Evolutionary conservation across 202 grass and related monocot species (phyloP).

Genomic region (Dendrocalamus latiflorus): DNA sequence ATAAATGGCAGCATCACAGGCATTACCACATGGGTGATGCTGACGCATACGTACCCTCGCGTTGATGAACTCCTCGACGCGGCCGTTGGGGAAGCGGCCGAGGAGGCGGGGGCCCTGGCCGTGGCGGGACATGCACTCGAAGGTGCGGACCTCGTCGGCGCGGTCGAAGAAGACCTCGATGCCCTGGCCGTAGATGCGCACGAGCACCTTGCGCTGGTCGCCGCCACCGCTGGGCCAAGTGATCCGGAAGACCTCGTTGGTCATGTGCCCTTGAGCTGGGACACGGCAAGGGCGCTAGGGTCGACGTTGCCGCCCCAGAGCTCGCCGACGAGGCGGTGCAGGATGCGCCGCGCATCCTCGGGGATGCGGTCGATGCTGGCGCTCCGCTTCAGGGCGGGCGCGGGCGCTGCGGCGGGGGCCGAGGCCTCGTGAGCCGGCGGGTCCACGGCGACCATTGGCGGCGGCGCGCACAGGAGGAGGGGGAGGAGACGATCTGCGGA

Average conservation of each 20-base stretch:
- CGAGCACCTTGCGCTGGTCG: conserved; percentile 63
- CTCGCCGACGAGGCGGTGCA: conserved; percentile 63
- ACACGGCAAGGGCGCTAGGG: conserved; percentile 50
- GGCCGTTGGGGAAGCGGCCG: conserved; percentile 68
- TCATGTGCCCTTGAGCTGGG: conserved; percentile 88
- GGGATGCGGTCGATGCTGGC: no score
- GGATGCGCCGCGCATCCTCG: no score
- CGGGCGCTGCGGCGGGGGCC: no score
- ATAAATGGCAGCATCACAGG: neutral
- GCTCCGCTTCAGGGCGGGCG: no score
- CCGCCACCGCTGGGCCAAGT: conserved; percentile 53
- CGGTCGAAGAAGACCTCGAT: conserved; percentile 91
- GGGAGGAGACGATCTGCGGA: no score
- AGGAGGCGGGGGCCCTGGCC: no score
- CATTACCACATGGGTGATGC: neutral
- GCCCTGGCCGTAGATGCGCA: conserved; percentile 93
- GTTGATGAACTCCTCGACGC: conserved; percentile 94
- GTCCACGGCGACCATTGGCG: no score
- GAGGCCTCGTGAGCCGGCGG: no score
- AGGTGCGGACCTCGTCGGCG: conserved; percentile 71
- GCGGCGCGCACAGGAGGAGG: no score
- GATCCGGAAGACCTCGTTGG: conserved; percentile 95
- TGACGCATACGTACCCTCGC: conserved; percentile 52
- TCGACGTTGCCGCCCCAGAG: conserved; percentile 62
- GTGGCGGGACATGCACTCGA: conserved; percentile 96